A percentile compares a stretch with the other conserved stretches of the same genome.
Conservation (phyloP, 495 filamentous ascomycete genomes). For the Neurospora sp. region DNA sequence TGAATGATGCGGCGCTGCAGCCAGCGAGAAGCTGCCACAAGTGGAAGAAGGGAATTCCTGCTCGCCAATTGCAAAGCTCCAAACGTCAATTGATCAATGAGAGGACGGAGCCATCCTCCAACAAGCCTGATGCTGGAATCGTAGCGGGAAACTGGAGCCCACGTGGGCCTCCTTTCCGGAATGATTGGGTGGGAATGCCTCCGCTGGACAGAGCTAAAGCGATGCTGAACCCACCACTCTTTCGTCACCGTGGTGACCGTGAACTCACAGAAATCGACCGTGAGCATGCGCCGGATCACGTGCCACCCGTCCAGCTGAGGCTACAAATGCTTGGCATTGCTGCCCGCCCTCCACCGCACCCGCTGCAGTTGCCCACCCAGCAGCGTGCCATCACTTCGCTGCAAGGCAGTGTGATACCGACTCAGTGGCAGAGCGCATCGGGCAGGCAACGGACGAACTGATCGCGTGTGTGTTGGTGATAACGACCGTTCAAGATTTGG, state of each 20-base stretch:
- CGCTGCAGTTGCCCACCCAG: neutral
- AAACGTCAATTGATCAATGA: constrained; percentile 25
- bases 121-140: neutral
- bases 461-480: neutral
- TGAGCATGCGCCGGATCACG: neutral
- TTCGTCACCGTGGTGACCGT: neutral
- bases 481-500: neutral
- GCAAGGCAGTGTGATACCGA: neutral
- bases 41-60: neutral
- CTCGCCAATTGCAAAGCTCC: constrained; percentile 1
- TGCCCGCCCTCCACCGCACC: neutral
- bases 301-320: neutral
- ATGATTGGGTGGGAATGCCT: neutral
- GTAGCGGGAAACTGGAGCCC: neutral
- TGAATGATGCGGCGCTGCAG: constrained; percentile 4
- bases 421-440: neutral
- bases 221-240: neutral
- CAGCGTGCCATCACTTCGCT: neutral
- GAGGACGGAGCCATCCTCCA: constrained; percentile 1
- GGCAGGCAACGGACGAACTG: neutral
- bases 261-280: neutral
- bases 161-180: neutral
- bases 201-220: neutral
- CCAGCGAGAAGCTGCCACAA: constrained; percentile 8
- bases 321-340: neutral